phyloP scores from a whole-genome alignment of 2,329 filamentous ascomycete species.

The Microcera coccophila region DNA sequence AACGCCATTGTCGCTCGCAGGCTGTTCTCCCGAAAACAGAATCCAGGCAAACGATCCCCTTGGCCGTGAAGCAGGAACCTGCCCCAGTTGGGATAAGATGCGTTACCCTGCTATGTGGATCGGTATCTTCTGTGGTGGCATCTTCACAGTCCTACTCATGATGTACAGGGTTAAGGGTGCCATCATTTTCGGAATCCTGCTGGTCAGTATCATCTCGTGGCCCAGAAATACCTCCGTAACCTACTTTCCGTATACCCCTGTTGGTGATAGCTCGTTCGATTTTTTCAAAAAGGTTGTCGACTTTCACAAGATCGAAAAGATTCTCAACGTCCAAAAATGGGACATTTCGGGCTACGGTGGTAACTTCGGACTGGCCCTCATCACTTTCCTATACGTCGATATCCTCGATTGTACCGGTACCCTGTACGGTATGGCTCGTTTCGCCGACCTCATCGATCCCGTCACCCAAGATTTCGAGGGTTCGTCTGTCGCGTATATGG shows the following conservation, averaged over 20 bases:
- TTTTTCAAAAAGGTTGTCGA: conserved; percentile 87
- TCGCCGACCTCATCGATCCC: conserved; percentile 75
- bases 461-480: conserved; percentile 84
- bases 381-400: conserved; percentile 88
- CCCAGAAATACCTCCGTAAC: conserved; percentile 72
- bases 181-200: conserved; percentile 75
- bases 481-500: conserved; percentile 76
- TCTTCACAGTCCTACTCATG: conserved; percentile 76
- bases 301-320: conserved; percentile 71
- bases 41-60: conserved; percentile 5
- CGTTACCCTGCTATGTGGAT: conserved; percentile 81
- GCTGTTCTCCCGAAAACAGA: conserved; percentile 51
- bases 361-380: conserved; percentile 77
- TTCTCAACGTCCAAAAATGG: conserved; percentile 71
- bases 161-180: conserved; percentile 84
- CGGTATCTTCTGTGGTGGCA: conserved; percentile 80
- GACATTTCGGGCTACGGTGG: conserved; percentile 63
- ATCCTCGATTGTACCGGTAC: conserved; percentile 85
- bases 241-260: conserved; percentile 69
- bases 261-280: conserved; percentile 69
- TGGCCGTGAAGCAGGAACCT: conserved; percentile 49
- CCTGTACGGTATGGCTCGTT: conserved; percentile 84
- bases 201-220: conserved; percentile 88
- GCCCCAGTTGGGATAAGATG: conserved; percentile 67
- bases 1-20: conserved; percentile 72